phyloP scores from a whole-genome alignment of 148 eudicot species.

The Polygonum aviculare region DNA sequence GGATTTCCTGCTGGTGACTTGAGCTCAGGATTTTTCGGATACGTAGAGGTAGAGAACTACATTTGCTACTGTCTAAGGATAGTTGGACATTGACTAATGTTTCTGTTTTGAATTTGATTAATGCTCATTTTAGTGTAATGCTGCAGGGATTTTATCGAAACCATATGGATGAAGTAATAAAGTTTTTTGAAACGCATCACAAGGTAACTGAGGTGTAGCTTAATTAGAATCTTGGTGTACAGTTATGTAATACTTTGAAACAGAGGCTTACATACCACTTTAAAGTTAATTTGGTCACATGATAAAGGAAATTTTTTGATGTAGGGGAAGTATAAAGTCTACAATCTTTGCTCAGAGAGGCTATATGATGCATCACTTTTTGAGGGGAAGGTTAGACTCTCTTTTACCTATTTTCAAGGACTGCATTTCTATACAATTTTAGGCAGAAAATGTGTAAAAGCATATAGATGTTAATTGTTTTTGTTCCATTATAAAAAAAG shows the following conservation, averaged over 20 bases:
- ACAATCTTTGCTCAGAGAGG: slow-evolving; percentile 95
- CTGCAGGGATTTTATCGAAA: slow-evolving; percentile 90
- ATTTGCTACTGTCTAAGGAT: neutral
- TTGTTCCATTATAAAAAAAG: neutral
- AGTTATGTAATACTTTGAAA: neutral
- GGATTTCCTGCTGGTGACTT: slow-evolving; percentile 99
- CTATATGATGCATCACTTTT: slow-evolving; percentile 85
- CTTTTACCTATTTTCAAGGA: neutral
- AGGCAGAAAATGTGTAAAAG: neutral
- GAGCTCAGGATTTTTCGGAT: slow-evolving; percentile 93
- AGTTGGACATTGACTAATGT: neutral
- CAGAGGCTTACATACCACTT: neutral
- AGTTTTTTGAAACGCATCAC: slow-evolving; percentile 86
- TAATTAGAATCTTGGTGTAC: neutral
- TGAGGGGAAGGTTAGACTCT: slow-evolving; percentile 69
- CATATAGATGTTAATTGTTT: neutral
- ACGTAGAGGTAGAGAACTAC: slow-evolving; percentile 62
- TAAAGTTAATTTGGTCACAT: neutral
- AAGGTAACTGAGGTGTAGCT: slow-evolving; percentile 40
- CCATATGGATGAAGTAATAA: slow-evolving; percentile 96
- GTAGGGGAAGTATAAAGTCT: slow-evolving; percentile 94
- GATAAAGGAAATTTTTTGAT: neutral
- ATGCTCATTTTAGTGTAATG: slow-evolving; percentile 17
- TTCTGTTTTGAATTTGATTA: slow-evolving; percentile 7
- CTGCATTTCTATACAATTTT: neutral